phyloP scores from a whole-genome alignment of 2,329 filamentous ascomycete species.

The Pseudocercospora vitis region DNA sequence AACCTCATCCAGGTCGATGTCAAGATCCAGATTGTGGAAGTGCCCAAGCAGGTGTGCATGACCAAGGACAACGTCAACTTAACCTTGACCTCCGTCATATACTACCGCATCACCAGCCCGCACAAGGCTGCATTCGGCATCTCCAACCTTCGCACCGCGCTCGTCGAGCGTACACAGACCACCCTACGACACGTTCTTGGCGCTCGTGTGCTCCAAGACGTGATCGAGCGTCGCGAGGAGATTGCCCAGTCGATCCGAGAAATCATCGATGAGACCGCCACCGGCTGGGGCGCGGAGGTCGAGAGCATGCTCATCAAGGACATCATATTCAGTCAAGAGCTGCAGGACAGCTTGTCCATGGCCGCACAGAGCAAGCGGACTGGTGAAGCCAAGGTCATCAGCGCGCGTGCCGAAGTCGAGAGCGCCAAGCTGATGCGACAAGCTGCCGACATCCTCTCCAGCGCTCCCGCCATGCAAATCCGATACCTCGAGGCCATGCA shows the following conservation, averaged over 20 bases:
- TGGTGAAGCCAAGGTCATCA: conserved; percentile 97
- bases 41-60: conserved; percentile 96
- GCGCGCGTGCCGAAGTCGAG: conserved; percentile 94
- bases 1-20: conserved; percentile 89
- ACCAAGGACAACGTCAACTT: conserved; percentile 99
- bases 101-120: conserved; percentile 94
- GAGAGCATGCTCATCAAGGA: conserved; percentile 99
- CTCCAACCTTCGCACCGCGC: conserved; percentile 89
- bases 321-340: conserved; percentile 92
- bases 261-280: conserved; percentile 94
- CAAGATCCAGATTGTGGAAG: conserved; percentile 98
- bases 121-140: conserved; percentile 98
- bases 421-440: conserved; percentile 86
- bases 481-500: conserved; percentile 98
- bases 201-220: conserved; percentile 91
- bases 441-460: conserved; percentile 89
- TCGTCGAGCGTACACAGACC: conserved; percentile 96
- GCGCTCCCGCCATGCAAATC: conserved; percentile 96
- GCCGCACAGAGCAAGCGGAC: conserved; percentile 98
- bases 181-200: conserved; percentile 96
- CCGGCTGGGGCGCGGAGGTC: conserved; percentile 91
- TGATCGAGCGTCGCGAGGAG: conserved; percentile 97
- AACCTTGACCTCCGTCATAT: conserved; percentile 93
- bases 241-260: conserved; percentile 92
- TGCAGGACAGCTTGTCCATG: conserved; percentile 97